These are phyloP conservation scores for Xerocomus amazonicus DNA, from an alignment of 1,284 basidiomycete genomes.

Conservation along the genomic window DNA sequence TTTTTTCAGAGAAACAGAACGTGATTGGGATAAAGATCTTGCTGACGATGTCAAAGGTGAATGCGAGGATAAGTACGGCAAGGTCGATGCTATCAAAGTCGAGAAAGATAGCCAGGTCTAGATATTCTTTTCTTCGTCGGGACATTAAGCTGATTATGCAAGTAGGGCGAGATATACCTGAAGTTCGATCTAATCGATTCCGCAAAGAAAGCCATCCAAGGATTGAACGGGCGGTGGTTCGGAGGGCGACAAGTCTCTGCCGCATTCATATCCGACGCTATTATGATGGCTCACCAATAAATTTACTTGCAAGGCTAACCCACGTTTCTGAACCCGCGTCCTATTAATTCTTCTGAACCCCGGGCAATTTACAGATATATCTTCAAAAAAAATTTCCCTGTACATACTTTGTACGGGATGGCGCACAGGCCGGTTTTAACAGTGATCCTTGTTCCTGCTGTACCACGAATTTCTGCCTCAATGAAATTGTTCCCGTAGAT, in stretches of 20 bases:
- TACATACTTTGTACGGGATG: constrained; percentile 32
- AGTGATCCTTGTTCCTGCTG: constrained; percentile 27
- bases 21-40: constrained; percentile 95
- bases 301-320: constrained; percentile 19
- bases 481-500: constrained; percentile 34
- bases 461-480: constrained; percentile 27
- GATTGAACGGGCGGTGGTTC: constrained; percentile 94
- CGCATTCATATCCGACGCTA: constrained; percentile 83
- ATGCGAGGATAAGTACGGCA: constrained; percentile 89
- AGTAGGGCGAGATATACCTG: constrained; percentile 96
- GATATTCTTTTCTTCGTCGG: not conserved
- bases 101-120: constrained; percentile 90
- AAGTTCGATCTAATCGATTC: constrained; percentile 80
- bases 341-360: constrained; percentile 33
- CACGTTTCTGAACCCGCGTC: constrained; percentile 15
- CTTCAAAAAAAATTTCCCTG: constrained; percentile 32
- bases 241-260: constrained; percentile 87
- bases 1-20: constrained; percentile 79
- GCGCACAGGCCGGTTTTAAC: constrained; percentile 35
- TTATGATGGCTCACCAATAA: constrained; percentile 88
- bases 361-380: constrained; percentile 31
- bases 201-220: constrained; percentile 82
- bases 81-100: constrained; percentile 84
- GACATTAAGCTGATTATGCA: constrained; percentile 1
- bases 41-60: constrained; percentile 95